Base-by-base conservation (phyloP, 2,329 filamentous ascomycete species). In the Aspergillus bombycis region DNA sequence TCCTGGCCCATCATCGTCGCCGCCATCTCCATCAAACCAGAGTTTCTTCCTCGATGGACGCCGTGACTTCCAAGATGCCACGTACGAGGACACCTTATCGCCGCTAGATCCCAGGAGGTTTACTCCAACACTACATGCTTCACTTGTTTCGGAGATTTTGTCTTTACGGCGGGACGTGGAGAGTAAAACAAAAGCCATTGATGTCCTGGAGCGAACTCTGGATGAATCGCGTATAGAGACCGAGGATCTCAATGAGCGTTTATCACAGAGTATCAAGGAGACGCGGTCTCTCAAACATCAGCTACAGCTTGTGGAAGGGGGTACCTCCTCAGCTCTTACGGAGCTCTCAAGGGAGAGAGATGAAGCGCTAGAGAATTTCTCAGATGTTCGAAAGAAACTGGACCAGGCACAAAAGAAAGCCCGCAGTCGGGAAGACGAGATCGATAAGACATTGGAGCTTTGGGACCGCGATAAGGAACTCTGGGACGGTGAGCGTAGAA, bases 61-160 rank as follows among this genome's bases (percentile, higher is more conserved):
- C 69, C 73, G 73, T 61, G 74, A 79, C 68, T 68, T 77, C 26
- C 74, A 78, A 16, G 75, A 78, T 62, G 61, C 72, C 50, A 66
- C 71, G n/a, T 72, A 77, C 28, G 76, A 94, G 68, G 91, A 94
- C 66, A 87, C 82, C 52, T 88, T 93, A 38, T 88, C 87, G 2
- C 88, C 93, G 26, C 83, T 97, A 34, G 95, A 99, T 74, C 93
- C 95, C 3, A 88, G 94, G 61, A 88, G 95, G 43, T 97, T 99
- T 74, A 99, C 95, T 0, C 95, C 95, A 1, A 98, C 94, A 0
- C 81, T 99, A 12, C 95, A 98, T 77, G 95, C 95, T 10, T 97
- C 92, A 57, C 82, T 99, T 8, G 94, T 99, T 0, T 94, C 94
- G 0, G 95, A 99, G 77, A 99, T 99, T 66, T 82, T 99, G 45